Evolutionary conservation across 2,329 filamentous ascomycete species (phyloP), one percentile per base, ranked within the genome.

Genomic region (Hypoxylon sp.): DNA sequence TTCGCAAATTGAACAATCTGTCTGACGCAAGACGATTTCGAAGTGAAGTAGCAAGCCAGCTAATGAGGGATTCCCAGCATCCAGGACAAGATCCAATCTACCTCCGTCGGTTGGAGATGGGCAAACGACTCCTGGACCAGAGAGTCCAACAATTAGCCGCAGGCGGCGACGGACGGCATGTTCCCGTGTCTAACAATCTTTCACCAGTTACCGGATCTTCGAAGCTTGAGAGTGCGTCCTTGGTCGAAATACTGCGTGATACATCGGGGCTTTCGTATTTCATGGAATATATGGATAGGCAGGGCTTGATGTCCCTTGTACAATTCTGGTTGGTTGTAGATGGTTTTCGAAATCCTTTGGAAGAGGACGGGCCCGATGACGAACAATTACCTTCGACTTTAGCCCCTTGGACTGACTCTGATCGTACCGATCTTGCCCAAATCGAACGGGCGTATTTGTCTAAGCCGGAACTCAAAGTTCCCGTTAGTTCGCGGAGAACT

Each of bases 311-410:
- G 91, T 87, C 92, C 13, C 82, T 98, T 50, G 94, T 99, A 5
- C 96, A 99, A 75, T 99, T 98, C 79, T 99, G 95, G 94, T 90
- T 99, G 43, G 96, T 98, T 2, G 96, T 98, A 5, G 96, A 99
- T 80, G 95, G 96, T 0, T 93, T 98, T 73, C 91, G 97, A 45
- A 97, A 97, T 73, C 97, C 96, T 0, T 82, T 99, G 2, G 96
- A 99, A 79, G 93, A 95, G 70, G 86, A 88, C 74, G 90, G 91
- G 36, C 90, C 90, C 19, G 92, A 96, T 65, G 90, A 89, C 28
- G 84, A 88, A 34, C 83, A 90, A 53, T 79, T 88, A 1, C 87
- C 91, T 1, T 82, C 89, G 1, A 86, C 84, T 28, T 80, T 91
- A 17, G 83, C 87, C 2, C 87, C 89, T 56, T 98, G 94, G 92